phyloP scores from a whole-genome alignment of 2,329 filamentous ascomycete genomes.

The Amphichorda felina region DNA sequence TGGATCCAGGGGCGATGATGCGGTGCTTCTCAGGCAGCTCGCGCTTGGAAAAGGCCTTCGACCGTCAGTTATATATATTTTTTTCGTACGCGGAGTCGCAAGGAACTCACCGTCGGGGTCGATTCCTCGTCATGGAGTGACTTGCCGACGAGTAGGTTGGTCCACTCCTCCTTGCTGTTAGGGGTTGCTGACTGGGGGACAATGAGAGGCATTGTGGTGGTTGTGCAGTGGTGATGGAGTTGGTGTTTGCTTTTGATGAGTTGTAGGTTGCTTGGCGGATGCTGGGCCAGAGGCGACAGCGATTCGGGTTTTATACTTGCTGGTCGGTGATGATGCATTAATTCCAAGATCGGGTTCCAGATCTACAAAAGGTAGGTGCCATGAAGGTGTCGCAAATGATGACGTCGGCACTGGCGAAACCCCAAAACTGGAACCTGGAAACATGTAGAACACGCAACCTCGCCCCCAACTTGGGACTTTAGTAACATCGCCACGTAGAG shows the following conservation, averaged over 20 bases:
- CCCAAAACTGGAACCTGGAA: no score
- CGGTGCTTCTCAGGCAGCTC: constrained; percentile 45
- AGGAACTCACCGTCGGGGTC: constrained; percentile 37
- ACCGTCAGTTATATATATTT: not conserved
- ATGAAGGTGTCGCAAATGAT: not conserved
- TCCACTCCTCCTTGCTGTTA: constrained; percentile 42
- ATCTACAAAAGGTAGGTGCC: no score
- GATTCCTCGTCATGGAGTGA: constrained; percentile 37
- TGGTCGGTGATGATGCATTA: not conserved
- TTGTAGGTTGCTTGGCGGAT: not conserved
- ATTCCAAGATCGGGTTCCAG: not conserved
- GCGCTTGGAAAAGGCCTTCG: constrained; percentile 45
- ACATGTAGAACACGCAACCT: no score
- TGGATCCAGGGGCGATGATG: constrained; percentile 42
- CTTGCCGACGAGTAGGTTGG: constrained; percentile 52
- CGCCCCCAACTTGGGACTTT: no score
- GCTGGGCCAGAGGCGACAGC: no score
- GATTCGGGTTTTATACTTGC: no score
- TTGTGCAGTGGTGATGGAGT: not conserved
- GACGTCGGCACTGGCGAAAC: not conserved
- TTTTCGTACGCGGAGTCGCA: not conserved
- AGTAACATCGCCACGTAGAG: no score
- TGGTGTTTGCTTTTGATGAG: not conserved
- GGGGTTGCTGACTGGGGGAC: constrained; percentile 42
- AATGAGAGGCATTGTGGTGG: constrained; percentile 51